Conservation (phyloP, 495 filamentous ascomycete species). For the Penicillium pancosmium region DNA sequence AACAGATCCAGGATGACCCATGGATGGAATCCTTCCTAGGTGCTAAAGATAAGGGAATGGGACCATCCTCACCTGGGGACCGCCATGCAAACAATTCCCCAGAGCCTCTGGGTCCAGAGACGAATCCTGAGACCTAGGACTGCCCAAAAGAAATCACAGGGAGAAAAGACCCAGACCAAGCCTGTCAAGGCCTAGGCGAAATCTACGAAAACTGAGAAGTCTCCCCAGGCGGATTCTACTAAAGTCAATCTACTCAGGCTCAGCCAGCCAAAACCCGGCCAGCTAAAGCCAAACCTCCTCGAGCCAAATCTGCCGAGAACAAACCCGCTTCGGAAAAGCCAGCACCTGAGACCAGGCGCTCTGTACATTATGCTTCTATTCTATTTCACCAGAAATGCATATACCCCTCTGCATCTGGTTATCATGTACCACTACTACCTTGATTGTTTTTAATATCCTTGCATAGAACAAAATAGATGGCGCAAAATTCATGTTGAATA, state of each 20-base stretch:
- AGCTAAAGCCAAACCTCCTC: too few relatives aligned
- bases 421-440: neutral
- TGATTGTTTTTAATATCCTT: neutral
- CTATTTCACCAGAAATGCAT: neutral
- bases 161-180: too few relatives aligned
- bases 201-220: too few relatives aligned
- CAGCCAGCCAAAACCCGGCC: too few relatives aligned
- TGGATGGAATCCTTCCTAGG: conserved; percentile 10
- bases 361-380: neutral
- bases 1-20: conserved; percentile 11
- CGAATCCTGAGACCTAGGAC: too few relatives aligned
- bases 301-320: too few relatives aligned
- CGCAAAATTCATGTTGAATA: neutral
- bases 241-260: too few relatives aligned
- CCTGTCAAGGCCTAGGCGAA: too few relatives aligned
- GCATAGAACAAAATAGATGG: neutral
- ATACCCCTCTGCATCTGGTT: conserved; percentile 1
- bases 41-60: neutral
- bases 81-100: neutral
- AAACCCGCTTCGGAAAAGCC: too few relatives aligned
- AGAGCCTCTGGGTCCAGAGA: neutral
- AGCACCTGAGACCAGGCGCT: neutral
- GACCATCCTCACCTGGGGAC: neutral
- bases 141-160: too few relatives aligned
- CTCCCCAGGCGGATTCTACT: too few relatives aligned